Evolutionary conservation across 192 early-diverging fungal genomes (phyloP).

Genomic region (Podila verticillata): DNA sequence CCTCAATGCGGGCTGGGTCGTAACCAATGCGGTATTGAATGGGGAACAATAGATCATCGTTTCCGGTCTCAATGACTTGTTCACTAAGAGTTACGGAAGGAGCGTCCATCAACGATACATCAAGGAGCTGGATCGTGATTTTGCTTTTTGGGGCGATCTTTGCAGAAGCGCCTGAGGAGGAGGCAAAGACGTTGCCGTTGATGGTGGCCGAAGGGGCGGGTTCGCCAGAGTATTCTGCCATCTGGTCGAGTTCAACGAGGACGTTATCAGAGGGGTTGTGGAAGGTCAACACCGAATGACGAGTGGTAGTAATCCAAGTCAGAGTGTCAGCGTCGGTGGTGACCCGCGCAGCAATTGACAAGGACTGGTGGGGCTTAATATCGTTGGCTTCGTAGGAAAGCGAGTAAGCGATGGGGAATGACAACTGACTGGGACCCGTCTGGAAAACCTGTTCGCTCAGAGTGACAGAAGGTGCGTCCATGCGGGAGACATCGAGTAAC

Average conservation of each 20-base stretch:
- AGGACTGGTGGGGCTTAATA: background rate
- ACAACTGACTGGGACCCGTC: background rate
- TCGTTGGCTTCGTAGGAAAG: background rate
- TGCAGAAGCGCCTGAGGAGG: background rate
- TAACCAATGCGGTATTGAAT: slow-evolving; percentile 15
- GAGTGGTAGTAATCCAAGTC: slow-evolving; percentile 18
- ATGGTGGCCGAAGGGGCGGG: background rate
- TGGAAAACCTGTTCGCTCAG: slow-evolving; percentile 8
- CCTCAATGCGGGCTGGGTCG: slow-evolving; percentile 9
- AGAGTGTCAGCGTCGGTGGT: slow-evolving; percentile 1
- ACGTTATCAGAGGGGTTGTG: slow-evolving; percentile 17
- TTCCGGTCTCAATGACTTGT: slow-evolving; percentile 3
- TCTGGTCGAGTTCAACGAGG: slow-evolving; percentile 1
- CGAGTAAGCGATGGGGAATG: slow-evolving; percentile 15
- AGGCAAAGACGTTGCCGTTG: slow-evolving; percentile 3
- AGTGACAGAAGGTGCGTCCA: slow-evolving; percentile 25
- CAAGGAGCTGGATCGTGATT: slow-evolving; percentile 12
- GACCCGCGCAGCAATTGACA: slow-evolving; percentile 13
- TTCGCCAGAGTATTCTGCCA: background rate
- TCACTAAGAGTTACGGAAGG: slow-evolving; percentile 10
- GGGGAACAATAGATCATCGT: slow-evolving; percentile 4
- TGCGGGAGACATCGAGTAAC: slow-evolving; percentile 26
- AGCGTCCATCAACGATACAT: slow-evolving; percentile 25
- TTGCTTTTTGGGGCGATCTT: slow-evolving; percentile 17
- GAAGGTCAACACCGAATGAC: slow-evolving; percentile 16